Evolutionary conservation across 2,329 filamentous ascomycete genomes (phyloP).

Genomic region (Seiridium unicorne): DNA sequence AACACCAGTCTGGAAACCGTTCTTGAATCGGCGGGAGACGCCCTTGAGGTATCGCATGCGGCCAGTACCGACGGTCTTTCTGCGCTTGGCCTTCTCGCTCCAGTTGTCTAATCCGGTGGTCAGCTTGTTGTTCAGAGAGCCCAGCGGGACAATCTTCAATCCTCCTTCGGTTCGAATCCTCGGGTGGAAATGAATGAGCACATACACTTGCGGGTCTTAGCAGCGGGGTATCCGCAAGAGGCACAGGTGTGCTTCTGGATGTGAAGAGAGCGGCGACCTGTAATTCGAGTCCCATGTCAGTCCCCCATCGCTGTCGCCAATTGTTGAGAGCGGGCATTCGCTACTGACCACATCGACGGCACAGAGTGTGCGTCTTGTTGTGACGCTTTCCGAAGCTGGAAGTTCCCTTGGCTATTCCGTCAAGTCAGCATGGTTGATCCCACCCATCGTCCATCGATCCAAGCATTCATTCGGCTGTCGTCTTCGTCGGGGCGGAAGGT

Average conservation of each 20-base stretch:
- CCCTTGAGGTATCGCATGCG: constrained; percentile 94
- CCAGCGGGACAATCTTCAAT: neutral
- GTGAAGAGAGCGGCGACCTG: constrained; percentile 95
- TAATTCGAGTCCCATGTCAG: constrained; percentile 21
- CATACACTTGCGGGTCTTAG: constrained; percentile 99
- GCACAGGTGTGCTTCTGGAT: constrained; percentile 99
- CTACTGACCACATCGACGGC: constrained; percentile 94
- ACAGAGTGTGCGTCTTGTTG: constrained; percentile 98
- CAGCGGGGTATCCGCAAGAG: constrained; percentile 92
- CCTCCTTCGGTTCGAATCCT: neutral
- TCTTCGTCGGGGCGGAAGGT: constrained; percentile 6
- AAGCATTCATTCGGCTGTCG: constrained; percentile 7
- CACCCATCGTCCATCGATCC: neutral
- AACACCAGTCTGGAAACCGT: constrained; percentile 90
- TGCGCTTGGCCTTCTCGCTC: constrained; percentile 99
- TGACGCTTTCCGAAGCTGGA: constrained; percentile 59
- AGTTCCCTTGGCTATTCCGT: constrained; percentile 32
- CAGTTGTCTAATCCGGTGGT: constrained; percentile 76
- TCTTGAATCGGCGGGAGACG: constrained; percentile 91
- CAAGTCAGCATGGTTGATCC: constrained; percentile 19
- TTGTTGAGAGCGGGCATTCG: constrained; percentile 11
- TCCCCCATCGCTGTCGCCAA: constrained; percentile 10
- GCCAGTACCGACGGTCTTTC: constrained; percentile 98
- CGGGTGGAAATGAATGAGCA: constrained; percentile 26
- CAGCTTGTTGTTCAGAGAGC: constrained; percentile 12